Base-by-base conservation (phyloP, 73 alveolate species). In the Stentor roeselii region DNA sequence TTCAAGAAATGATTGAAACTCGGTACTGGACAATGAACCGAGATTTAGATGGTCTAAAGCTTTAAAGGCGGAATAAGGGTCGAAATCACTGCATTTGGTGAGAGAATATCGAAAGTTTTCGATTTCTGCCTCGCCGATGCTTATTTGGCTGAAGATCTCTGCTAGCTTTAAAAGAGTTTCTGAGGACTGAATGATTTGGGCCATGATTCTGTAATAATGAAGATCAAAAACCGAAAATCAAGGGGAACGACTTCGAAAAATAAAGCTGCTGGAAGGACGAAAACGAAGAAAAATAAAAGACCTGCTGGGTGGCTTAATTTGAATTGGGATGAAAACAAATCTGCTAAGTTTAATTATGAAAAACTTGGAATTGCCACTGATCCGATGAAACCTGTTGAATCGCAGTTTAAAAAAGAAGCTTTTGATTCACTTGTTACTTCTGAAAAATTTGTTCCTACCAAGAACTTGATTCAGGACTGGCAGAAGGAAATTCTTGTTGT, bases 241-340 rank as follows among this genome's bases (percentile, higher is more conserved):
- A 50, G 67, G 67, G 67, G 67, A 50, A 50, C 30, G 21, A 50
- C 67, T 50, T 50, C 67, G 67, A 50, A 50, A 50, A 50, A 50
- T 50, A 50, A 21, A 21, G 6, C 21, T 6, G 21, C 67, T 11
- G 67, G 67, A 50, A 50, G 67, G 21, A 50, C 67, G 21, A 50
- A 50, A 50, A 50, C 6, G 67, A 50, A 50, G 67, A 50, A 21
- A 50, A 50, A 50, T 50, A 21, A 11, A 11, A 50, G 21, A 50
- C 67, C 67, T 50, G 67, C 67, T 11, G 67, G 67, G 6, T 50
- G 67, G 67, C 67, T 50, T 50, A 50, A 50, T 50, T 11, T 11
- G 21, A 50, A 50, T 21, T 50, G 67, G 67, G 67, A 50, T 50
- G 67, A 50, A 50, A 50, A 50, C 21, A 50, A 11, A 21, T 50